A percentile compares a stretch with the other conserved stretches of the same genome.
Evolutionary conservation across 2,329 filamentous ascomycete genomes (phyloP).

Genomic region (Talaromyces marneffei): DNA sequence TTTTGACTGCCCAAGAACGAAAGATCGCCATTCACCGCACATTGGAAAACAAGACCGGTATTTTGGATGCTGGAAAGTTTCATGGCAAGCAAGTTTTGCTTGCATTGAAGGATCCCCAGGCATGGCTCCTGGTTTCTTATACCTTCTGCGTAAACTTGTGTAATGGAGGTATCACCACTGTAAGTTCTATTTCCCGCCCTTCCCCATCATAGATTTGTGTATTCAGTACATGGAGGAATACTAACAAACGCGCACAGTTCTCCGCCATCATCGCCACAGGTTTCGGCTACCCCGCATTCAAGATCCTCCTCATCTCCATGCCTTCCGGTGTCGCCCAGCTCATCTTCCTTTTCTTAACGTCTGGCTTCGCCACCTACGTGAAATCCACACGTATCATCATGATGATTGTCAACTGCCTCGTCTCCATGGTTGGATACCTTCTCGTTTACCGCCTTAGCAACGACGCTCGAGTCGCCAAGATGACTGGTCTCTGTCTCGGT

Average conservation of each 20-base stretch:
- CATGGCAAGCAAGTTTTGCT: conserved; percentile 42
- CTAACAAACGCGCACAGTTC: conserved; percentile 7
- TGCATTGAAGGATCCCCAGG: conserved; percentile 32
- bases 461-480: conserved; percentile 22
- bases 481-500: conserved; percentile 27
- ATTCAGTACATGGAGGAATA: not conserved
- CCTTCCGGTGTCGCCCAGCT: conserved; percentile 30
- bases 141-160: conserved; percentile 29
- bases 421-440: conserved; percentile 29
- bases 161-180: conserved; percentile 32
- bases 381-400: conserved; percentile 25
- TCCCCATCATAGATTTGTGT: too few species aligned
- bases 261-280: conserved; percentile 15
- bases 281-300: conserved; percentile 18
- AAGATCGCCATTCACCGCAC: conserved; percentile 44
- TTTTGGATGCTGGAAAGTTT: conserved; percentile 39
- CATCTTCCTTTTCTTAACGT: conserved; percentile 28
- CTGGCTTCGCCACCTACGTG: conserved; percentile 24
- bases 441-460: conserved; percentile 28
- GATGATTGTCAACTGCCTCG: conserved; percentile 29
- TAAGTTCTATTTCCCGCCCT: conserved; percentile 11
- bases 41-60: conserved; percentile 45
- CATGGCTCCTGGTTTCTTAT: conserved; percentile 30
- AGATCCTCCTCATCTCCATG: conserved; percentile 34
- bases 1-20: conserved; percentile 41